These are phyloP conservation scores for Climacium dendroides DNA, from an alignment of 225 moss, liverwort and hornwort species.

Conservation along the genomic window DNA sequence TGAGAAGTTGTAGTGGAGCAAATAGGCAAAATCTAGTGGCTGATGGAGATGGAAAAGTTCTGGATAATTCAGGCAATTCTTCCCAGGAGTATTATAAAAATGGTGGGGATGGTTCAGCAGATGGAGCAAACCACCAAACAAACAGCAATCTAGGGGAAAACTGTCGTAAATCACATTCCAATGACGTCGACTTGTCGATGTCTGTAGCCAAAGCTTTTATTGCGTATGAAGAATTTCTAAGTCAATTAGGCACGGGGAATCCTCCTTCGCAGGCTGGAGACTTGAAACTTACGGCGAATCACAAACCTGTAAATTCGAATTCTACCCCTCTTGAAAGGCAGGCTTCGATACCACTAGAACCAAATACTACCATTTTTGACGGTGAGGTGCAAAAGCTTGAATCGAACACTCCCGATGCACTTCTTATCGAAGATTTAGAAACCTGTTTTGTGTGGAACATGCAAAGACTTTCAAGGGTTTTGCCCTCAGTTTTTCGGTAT, in stretches of 20 bases:
- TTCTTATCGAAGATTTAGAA: slow-evolving; percentile 61
- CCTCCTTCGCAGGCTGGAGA: slow-evolving; percentile 1
- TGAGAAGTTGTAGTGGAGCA: not conserved
- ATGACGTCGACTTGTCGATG: slow-evolving; percentile 16
- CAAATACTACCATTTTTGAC: slow-evolving; percentile 9
- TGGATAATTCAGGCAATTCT: slow-evolving; percentile 39
- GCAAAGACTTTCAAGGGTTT: slow-evolving; percentile 49
- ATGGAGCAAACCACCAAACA: not conserved
- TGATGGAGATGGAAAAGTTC: slow-evolving; percentile 28
- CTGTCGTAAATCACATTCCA: not conserved
- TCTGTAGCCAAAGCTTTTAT: slow-evolving; percentile 57
- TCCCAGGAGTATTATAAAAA: slow-evolving; percentile 39
- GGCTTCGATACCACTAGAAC: not conserved
- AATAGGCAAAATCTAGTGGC: slow-evolving; percentile 14
- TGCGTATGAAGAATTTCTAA: slow-evolving; percentile 73
- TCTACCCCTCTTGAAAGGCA: slow-evolving; percentile 14
- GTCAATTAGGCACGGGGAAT: slow-evolving; percentile 14
- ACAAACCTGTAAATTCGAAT: not conserved
- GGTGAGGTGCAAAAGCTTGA: not conserved
- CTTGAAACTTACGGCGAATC: slow-evolving; percentile 11
- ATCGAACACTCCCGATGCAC: slow-evolving; percentile 5
- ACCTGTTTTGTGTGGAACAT: slow-evolving; percentile 82
- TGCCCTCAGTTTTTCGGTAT: slow-evolving; percentile 80
- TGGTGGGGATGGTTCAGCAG: slow-evolving; percentile 31
- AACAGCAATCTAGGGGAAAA: not conserved